Conservation (phyloP, 2,329 filamentous ascomycete genomes). For the Colletotrichum gloeosporioides region DNA sequence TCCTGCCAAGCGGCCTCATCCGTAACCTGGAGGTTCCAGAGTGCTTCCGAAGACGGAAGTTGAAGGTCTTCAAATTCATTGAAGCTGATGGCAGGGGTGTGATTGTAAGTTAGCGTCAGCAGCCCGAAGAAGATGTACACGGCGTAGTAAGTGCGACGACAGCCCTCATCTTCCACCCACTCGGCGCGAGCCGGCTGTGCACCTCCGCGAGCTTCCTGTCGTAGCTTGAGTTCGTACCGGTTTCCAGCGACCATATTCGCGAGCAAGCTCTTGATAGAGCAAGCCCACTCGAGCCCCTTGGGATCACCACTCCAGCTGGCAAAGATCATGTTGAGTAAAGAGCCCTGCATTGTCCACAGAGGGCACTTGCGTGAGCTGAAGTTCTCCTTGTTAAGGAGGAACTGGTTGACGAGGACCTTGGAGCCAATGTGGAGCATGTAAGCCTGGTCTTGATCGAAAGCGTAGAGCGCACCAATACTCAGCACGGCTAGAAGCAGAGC, state of each 20-base stretch:
- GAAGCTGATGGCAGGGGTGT: constrained; percentile 96
- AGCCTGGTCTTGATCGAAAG: constrained; percentile 95
- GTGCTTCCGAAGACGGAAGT: constrained; percentile 88
- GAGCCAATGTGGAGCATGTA: constrained; percentile 98
- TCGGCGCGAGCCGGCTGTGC: constrained; percentile 79
- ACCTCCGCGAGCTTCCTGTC: constrained; percentile 84
- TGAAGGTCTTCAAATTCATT: constrained; percentile 96
- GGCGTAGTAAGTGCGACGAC: constrained; percentile 94
- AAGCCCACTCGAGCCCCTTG: constrained; percentile 97
- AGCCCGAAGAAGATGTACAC: constrained; percentile 99
- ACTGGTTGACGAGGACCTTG: constrained; percentile 96
- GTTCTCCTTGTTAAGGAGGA: constrained; percentile 97
- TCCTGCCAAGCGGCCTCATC: constrained; percentile 89
- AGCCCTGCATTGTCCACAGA: constrained; percentile 97
- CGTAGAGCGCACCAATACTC: constrained; percentile 94
- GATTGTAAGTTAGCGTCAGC: constrained; percentile 94
- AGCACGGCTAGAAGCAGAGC: constrained; percentile 87
- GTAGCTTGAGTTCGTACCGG: constrained; percentile 92
- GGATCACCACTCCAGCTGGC: constrained; percentile 99
- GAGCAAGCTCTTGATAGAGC: constrained; percentile 96
- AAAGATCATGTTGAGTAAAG: constrained; percentile 97
- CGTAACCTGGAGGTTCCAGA: constrained; percentile 86
- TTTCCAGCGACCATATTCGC: constrained; percentile 99
- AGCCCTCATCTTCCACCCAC: constrained; percentile 97
- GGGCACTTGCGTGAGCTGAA: constrained; percentile 98